phyloP scores from a whole-genome alignment of 2,329 filamentous ascomycete genomes.

The Pyrenophora seminiperda region DNA sequence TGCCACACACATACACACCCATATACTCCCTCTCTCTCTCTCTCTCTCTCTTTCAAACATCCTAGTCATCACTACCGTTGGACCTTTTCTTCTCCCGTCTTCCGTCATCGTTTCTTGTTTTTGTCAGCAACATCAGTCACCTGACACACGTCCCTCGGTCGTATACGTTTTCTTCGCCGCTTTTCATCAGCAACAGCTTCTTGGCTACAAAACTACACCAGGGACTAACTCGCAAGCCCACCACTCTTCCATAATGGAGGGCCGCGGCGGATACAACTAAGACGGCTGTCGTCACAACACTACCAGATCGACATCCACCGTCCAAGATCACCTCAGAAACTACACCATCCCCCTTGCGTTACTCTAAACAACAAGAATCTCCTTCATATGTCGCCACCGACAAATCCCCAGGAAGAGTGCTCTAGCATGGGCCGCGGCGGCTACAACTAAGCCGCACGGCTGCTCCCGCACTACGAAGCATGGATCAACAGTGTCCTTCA shows the following conservation, averaged over 20 bases:
- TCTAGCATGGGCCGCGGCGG: slow-evolving; percentile 43
- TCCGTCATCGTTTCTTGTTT: slow-evolving; percentile 17
- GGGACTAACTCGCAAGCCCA: too few relatives aligned
- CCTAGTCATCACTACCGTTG: slow-evolving; percentile 20
- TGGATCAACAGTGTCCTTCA: not conserved
- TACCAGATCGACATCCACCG: slow-evolving; percentile 9
- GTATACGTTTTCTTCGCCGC: slow-evolving; percentile 2
- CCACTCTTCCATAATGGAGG: slow-evolving; percentile 32
- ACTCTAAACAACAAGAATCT: slow-evolving; percentile 19
- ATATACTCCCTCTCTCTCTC: slow-evolving; percentile 17
- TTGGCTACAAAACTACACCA: slow-evolving; percentile 2
- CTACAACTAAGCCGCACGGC: slow-evolving; percentile 38
- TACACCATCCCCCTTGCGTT: slow-evolving; percentile 1
- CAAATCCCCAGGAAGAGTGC: slow-evolving; percentile 11
- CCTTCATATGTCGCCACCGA: slow-evolving; percentile 11
- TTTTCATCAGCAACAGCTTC: slow-evolving; percentile 1
- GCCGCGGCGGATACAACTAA: slow-evolving; percentile 53
- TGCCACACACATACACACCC: too few relatives aligned
- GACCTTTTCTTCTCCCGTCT: slow-evolving; percentile 14
- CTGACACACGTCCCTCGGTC: not conserved
- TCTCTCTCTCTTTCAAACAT: slow-evolving; percentile 21
- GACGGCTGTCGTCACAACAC: slow-evolving; percentile 48
- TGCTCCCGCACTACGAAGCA: slow-evolving; percentile 18
- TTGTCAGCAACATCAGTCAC: slow-evolving; percentile 7
- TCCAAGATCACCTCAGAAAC: slow-evolving; percentile 5